Base-by-base conservation (phyloP, 306 rosid species). In the Cicer judaicum region DNA sequence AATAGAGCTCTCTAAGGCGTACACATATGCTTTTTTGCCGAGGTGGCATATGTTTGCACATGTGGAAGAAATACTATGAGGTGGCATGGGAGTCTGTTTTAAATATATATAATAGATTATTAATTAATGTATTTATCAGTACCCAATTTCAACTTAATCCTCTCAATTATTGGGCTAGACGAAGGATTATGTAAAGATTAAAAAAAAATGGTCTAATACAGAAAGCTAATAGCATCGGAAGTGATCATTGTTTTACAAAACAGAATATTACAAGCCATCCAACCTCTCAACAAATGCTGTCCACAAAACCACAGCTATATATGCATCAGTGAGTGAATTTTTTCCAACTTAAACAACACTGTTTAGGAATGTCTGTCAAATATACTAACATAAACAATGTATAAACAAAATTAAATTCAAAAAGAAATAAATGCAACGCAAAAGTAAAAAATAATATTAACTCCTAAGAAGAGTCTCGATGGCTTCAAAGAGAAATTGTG, bases 401-500 rank as follows among this genome's bases (percentile, higher is more conserved):
- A 78, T 79, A 73, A 74, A 59, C 76, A 81, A 71, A 74, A 70
- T 73, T 48, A 65, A 79, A 83, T 76, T 42, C 49, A 68, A 36
- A 75, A 74, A 46, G 43, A 66, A 64, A 75, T 7, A 44, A 42
- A 16, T 16, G 42, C 6, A 54, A 59, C 39, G 5, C 40, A 14
- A 70, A 61, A 14, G 9, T n/a, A 5, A 60, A 60, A 56, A 64
- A 79, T 68, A 82, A 70, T 21, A 79, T 89, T 80, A 91, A 61
- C 65, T 89, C 79, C 55, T 52, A 43, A 94, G 96, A 53, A 94
- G 91, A 50, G 87, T 78, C 88, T 94, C 99, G 1, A 94, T 12
- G 74, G 97, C 85, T 83, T 94, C 96, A 5, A 92, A 94, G 84
- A 94, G 79, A 77, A 94, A 76, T 29, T 91, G 79, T n/a, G 96